Base-by-base conservation (phyloP, 2,329 filamentous ascomycete species). In the Colletotrichum higginsianum region DNA sequence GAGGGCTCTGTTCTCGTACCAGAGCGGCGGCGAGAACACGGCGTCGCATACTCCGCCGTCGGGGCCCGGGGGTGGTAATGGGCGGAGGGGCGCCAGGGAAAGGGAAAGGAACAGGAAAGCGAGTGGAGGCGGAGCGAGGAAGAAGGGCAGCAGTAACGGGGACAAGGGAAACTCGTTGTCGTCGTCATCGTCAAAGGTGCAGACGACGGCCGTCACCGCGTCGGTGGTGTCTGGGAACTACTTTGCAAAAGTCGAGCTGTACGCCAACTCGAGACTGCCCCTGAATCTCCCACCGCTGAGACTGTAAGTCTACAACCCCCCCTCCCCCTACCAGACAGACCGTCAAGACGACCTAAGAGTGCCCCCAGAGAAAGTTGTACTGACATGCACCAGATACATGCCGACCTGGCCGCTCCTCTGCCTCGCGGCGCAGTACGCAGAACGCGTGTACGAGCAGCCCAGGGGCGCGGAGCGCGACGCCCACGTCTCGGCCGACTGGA, bases 241-340 rank as follows among this genome's bases (percentile, higher is more conserved):
- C 77, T 94, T 95, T 75, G 87, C 90, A 16, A 97, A 96, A 79
- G 92, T 94, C 16, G 92, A 94, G 77, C 82, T 91, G 1, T 97
- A 97, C 78, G 87, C 89, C 56, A 97, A 97, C 79, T 93, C 94
- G 2, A 90, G 88, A 67, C 83, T 97, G 6, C 92, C 94, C 0
- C 83, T 87, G 46, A 84, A 92, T 72, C 84, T 97, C 2, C 89
- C 91, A 0, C 88, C 90, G 0, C 86, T 96, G 58, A 90, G 88
- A 76, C 83, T 96, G 86, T 93, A 85, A 77, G 87, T 80, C n/a
- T 2, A 18, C 3, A 40, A 47, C 16, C 47, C 9, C 26, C 21
- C 35, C 57, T 8, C 15, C 3, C 18, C 3, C 16, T 46, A 26
- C 16, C 46, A 26, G 9, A 46, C 23, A 5, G 5, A 35, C 13